These are phyloP conservation scores for Fusarium dimerum DNA, from an alignment of 2,329 filamentous ascomycete species.

Conservation along the genomic window DNA sequence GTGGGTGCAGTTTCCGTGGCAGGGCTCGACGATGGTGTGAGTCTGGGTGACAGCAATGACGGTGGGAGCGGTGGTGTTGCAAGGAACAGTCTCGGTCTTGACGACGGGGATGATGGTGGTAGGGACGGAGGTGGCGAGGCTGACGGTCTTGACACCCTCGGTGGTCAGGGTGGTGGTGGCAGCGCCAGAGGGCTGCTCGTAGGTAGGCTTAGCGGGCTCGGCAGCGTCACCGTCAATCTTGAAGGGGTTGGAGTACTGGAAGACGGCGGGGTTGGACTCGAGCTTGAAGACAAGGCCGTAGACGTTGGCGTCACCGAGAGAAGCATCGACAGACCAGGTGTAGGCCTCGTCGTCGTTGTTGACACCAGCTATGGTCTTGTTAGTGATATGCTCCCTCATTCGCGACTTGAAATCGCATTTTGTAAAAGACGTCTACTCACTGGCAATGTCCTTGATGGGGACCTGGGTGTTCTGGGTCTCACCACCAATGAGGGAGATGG, in stretches of 20 bases:
- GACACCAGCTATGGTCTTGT: conserved; percentile 43
- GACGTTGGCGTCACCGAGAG: conserved; percentile 45
- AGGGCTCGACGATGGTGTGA: conserved; percentile 25
- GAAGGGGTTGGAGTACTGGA: conserved; percentile 67
- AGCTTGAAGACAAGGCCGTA: conserved; percentile 61
- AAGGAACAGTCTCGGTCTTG: conserved; percentile 23
- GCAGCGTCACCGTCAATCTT: conserved; percentile 41
- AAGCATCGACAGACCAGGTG: conserved; percentile 51
- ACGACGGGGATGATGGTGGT: conserved; percentile 26
- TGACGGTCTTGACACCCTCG: conserved; percentile 34
- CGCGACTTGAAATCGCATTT: no score
- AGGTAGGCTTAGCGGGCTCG: conserved; percentile 9
- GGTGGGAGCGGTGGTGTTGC: conserved; percentile 25
- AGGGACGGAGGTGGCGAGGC: conserved; percentile 24
- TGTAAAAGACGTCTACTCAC: conserved; percentile 44
- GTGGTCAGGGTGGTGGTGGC: conserved; percentile 31
- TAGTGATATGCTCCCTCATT: neutral
- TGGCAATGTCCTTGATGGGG: conserved; percentile 44
- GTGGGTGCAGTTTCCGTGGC: conserved; percentile 11
- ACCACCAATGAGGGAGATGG: conserved; percentile 58
- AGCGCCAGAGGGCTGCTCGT: conserved; percentile 8
- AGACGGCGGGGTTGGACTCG: conserved; percentile 47
- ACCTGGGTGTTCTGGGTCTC: conserved; percentile 43
- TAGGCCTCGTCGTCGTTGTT: conserved; percentile 46
- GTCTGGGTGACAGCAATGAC: conserved; percentile 20